Base-by-base conservation (phyloP, 2,329 filamentous ascomycete species). In the Fusarium mexicanum region DNA sequence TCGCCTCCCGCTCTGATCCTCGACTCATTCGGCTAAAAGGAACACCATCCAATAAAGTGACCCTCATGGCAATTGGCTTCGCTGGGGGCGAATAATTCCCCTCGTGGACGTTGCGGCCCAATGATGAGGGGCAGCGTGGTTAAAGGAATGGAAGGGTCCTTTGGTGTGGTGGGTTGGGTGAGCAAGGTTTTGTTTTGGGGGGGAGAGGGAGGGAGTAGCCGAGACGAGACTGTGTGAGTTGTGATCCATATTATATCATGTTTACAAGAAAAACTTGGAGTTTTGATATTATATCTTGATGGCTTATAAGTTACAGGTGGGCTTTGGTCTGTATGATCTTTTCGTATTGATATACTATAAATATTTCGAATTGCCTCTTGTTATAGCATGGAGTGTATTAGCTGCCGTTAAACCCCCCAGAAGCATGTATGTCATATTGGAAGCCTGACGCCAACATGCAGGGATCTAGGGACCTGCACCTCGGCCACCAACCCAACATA, bases 81-180 rank as follows among this genome's bases (percentile, higher is more conserved):
- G 11, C 51, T 41, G 26, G 71, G 69, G 51, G 43, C 51, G 58
- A 72, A 60, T 51, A 12, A 3, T 33, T 50, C 43, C 41, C 64
- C 73, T 75, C 61, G 70, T 69, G 67, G 61, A 69, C 66, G 40
- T 74, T 75, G 74, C 75, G 69, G 75, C 76, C 77, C 70, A 78
- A 78, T 78, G 71, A 61, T 57, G 67, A 59, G 55, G 57, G 62
- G 64, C 41, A 64, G 58, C 67, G 61, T 70, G 62, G 51, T 58
- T 46, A 43, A 31, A 46, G 50, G 59, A 63, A 59, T 29, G 48
- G 61, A 63, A 59, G 41, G 48, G 61, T 50, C 64, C 48, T 64
- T 63, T 64, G 71, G 54, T 70, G 69, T 72, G 72, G 75, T 77
- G 73, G 75, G 68, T 77, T 74, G 76, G 74, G 74, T 68, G 70